Base-by-base conservation (phyloP, 176 grass and related monocot genomes). In the Pontederia paniculata region DNA sequence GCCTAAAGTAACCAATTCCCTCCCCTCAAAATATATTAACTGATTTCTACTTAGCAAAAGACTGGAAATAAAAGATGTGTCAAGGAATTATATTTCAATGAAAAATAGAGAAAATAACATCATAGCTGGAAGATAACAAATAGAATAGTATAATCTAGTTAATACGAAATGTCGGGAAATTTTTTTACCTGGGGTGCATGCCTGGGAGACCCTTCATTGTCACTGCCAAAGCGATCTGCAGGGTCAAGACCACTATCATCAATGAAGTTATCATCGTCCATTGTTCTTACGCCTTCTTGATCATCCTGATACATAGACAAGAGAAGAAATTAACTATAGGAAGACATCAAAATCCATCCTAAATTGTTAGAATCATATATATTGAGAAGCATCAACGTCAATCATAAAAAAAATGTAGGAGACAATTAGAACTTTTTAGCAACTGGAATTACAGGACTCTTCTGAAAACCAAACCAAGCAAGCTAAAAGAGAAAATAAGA, bases 201-300 rank as follows among this genome's bases (percentile, higher is more conserved):
- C 45, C 81, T 63, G 44, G 78, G 73, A 69, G 84, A 95, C 45
- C 63, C 65, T 41, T 74, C 84, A 70, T 95, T 84, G 55, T 95
- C 89, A 45, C 85, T 95, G 42, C 70, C 89, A 79, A 81, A 88
- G 47, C 84, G 84, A 67, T 88, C 84, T 67, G 78, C 77, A 62
- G 86, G 83, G 53, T 97, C 93, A 61, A 91, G 83, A 23, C 93
- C 93, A 42, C 14, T 90, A 50, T 97, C 86, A 79, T 97, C 93
- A 21, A 98, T 98, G 58, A 98, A 98, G 42, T 89, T 85, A 78
- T 98, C 93, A 75, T 98, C 93, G 17, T 98, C 93, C 57, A 88
- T 2, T 25, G 80, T 98, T 80, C 83, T 79, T 41, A 75, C 63
- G 45, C 86, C 93, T 72, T 98, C 93, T 80, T 91, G 83, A n/a